Base-by-base conservation (phyloP, 148 eudicot species). In the Silene latifolia region DNA sequence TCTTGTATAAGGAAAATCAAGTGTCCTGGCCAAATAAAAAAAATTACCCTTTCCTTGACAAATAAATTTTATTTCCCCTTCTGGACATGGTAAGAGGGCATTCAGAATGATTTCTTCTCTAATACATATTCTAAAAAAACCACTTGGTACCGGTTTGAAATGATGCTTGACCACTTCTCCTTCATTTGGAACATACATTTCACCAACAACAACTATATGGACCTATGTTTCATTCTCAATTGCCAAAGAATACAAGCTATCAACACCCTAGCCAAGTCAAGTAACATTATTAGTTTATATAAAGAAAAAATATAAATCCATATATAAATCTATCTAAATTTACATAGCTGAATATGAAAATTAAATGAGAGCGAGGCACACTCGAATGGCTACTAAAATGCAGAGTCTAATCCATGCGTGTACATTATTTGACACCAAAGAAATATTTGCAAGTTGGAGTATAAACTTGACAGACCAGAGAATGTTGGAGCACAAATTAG, bases 21-120 rank as follows among this genome's bases (percentile, higher is more conserved):
- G 46, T 71, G 62, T 2, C 35, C 23, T 0, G 74, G 74, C 74
- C 63, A 71, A 0, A 54, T 53, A n/a, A 0, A 71, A 17, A 71
- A 54, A 71, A 25, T 1, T 14, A 3, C 7, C 60, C 19, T 25
- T 51, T 3, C 20, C 74, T 25, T 54, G 39, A 71, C 61, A 53
- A 27, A 71, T 11, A 2, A 5, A 71, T 25, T 1, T 25, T 0
- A 71, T 51, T 51, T 51, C 42, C 12, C 44, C 60, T 23, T 54
- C 60, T 0, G 46, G 74, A 71, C 46, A 71, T 25, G 74, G 74
- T 62, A 71, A 27, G 7, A 39, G 74, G 13, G 74, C 74, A 71
- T 10, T 27, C 54, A 23, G 24, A 8, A 13, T 4, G 11, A 71
- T 25, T 17, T 27, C 74, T 4, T 71, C 63, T 2, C 8, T 25